Evolutionary conservation across 176 grass and related monocot species (phyloP).

Genomic region (Bromus sterilis): DNA sequence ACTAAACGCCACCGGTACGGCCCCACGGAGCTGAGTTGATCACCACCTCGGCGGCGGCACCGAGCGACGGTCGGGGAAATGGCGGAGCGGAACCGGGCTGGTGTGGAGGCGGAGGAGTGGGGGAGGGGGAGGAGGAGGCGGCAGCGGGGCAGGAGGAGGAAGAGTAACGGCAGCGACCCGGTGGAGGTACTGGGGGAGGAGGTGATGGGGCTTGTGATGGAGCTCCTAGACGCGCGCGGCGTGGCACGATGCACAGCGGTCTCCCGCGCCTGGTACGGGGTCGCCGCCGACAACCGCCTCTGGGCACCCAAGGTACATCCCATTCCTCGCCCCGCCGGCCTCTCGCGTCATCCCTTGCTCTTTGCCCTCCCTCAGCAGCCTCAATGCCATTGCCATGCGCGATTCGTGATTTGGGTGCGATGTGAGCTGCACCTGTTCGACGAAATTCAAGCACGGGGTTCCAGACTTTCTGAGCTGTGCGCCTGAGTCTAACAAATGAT

Average conservation of each 20-base stretch:
- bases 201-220: constrained; percentile 49
- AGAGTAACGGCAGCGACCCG: constrained; percentile 26
- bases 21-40: constrained; percentile 7
- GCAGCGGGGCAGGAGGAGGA: background rate
- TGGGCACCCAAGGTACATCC: constrained; percentile 58
- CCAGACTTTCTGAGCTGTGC: too few relatives aligned
- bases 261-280: constrained; percentile 43
- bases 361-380: background rate
- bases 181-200: constrained; percentile 46
- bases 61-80: background rate
- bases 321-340: background rate
- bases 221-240: constrained; percentile 60
- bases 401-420: background rate
- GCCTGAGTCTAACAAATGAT: too few relatives aligned
- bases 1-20: background rate
- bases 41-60: background rate
- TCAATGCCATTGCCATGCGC: background rate
- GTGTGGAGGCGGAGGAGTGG: constrained; percentile 5
- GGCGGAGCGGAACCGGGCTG: constrained; percentile 12
- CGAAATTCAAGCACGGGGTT: background rate
- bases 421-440: constrained; percentile 15
- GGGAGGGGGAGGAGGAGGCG: background rate
- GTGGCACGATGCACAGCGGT: constrained; percentile 65
- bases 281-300: constrained; percentile 51
- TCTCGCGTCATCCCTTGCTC: background rate